Base-by-base conservation (phyloP, 768 basidiomycete genomes). In the Panellus pusillus region DNA sequence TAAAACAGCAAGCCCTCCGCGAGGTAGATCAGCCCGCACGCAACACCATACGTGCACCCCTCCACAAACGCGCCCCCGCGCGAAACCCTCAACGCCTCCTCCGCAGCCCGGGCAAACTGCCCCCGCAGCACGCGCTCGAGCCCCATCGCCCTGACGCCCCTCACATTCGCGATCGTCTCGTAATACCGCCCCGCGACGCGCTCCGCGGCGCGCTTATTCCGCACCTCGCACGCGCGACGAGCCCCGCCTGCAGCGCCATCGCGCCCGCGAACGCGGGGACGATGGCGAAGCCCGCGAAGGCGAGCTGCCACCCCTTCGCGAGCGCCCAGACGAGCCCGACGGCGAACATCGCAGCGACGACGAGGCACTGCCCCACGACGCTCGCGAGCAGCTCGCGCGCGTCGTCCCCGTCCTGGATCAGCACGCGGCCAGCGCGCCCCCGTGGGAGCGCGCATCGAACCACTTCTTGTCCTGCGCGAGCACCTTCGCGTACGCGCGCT, bases 1-100 rank as follows among this genome's bases (percentile, higher is more conserved):
- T 88, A 95, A 72, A 96, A 94, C 50, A 98, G 74, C n/a, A 97
- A 73, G 1, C 91, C 96, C 70, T 98, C 90, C 0, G 91, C 84
- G 17, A 92, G 76, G 66, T 96, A 93, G 44, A 94, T 91, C 54
- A 97, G 74, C 0, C 86, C 86, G 51, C 82, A 87, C 2, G 87
- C 81, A 28, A 92, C 78, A 13, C 92, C 93, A 55, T 82, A 84
- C 0, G 90, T 87, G 65, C 88, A 82, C 2, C 94, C 95, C 61
- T 92, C 84, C 14, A 90, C 80, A 63, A 93, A 90, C 0, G 91
- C 93, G 17, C 91, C 88, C 20, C 77, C 77, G 36, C 87, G 76
- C 7, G 93, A 95, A 8, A 83, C 80, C 14, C 66, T 61, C 36
- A 88, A 77, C 4, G 94, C 91, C 8, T 68, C 61, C 5, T 80